Base-by-base conservation (phyloP, 1,284 basidiomycete species). In the Boletus semigastroideus region DNA sequence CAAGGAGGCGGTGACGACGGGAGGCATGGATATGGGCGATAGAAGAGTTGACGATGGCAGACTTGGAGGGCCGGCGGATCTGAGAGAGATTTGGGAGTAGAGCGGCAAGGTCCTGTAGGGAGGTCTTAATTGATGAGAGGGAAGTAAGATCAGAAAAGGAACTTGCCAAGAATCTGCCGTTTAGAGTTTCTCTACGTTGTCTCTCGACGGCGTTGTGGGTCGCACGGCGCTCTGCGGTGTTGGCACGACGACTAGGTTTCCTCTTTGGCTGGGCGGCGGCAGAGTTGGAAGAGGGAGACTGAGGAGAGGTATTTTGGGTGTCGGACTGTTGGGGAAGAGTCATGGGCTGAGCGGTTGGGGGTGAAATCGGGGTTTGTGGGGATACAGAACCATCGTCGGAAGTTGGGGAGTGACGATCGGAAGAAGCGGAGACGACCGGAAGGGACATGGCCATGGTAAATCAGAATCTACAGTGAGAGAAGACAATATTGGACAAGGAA, bases 191-290 rank as follows among this genome's bases (percentile, higher is more conserved):
- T 53, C 94, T 78, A 48, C 94, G 83, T 63, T 90, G 89, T 52
- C 94, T 80, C 75, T 97, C 94, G 53, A 96, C 92, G 30, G 94
- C 94, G 66, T 98, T 98, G 75, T 97, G 94, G 36, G 90, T 93
- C 7, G 92, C 92, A 44, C 94, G 79, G 69, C 93, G 89, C 71
- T 96, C 94, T 55, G 94, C 94, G 41, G 93, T 96, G 74, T 94
- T 94, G 54, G 92, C 92, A 36, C 92, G 83, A 60, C 83, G 79
- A 71, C 78, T 86, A 66, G 85, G 84, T 71, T 90, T 93, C 74
- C 88, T 83, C 68, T 88, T 90, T 52, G 69, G 64, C 46, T 76
- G 74, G 19, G 69, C 57, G 38, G 59, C 55, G 25, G 64, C 48
- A 8, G 61, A 13, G 42, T 39, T 55, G 16, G 49, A 52, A 25